A percentile compares a stretch with the other conserved stretches of the same genome.
These are phyloP conservation scores for Penicillium subrubescens DNA, from an alignment of 495 filamentous ascomycete genomes.

Conservation along the genomic window DNA sequence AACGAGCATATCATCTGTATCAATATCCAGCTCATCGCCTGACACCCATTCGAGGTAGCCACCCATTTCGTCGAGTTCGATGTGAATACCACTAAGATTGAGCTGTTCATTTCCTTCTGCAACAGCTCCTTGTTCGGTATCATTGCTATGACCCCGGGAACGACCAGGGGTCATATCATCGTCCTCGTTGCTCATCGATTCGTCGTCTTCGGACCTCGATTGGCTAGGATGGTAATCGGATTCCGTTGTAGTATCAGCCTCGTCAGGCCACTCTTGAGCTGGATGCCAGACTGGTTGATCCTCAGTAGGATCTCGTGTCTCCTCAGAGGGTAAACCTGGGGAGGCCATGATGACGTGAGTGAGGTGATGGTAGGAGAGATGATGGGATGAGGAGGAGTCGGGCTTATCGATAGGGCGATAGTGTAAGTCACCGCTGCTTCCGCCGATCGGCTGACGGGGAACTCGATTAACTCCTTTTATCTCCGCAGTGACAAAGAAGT, in stretches of 20 bases:
- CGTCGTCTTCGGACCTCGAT: constrained; percentile 18
- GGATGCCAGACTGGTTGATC: constrained; percentile 34
- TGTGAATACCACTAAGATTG: constrained; percentile 48
- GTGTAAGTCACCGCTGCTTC: constrained; percentile 18
- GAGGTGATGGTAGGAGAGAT: not conserved
- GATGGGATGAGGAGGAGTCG: constrained; percentile 25
- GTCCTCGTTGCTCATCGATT: constrained; percentile 44
- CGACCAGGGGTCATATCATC: constrained; percentile 49
- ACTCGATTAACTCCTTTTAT: too few relatives aligned
- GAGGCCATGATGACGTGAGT: constrained; percentile 17
- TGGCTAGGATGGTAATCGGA: constrained; percentile 26
- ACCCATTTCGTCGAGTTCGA: constrained; percentile 47
- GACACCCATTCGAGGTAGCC: constrained; percentile 20
- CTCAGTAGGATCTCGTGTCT: constrained; percentile 6
- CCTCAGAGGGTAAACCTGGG: constrained; percentile 10
- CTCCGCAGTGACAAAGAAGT: too few relatives aligned
- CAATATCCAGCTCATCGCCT: constrained; percentile 40
- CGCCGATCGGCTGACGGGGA: not conserved
- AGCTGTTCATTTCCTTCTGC: constrained; percentile 28
- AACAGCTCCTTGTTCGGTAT: constrained; percentile 19
- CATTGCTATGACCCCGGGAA: constrained; percentile 33
- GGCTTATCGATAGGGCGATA: constrained; percentile 32
- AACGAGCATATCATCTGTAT: constrained; percentile 41
- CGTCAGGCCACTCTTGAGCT: constrained; percentile 47
- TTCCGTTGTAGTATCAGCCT: constrained; percentile 34